phyloP scores from a whole-genome alignment of 139 green algal genomes.

The Pleodorina starrii region DNA sequence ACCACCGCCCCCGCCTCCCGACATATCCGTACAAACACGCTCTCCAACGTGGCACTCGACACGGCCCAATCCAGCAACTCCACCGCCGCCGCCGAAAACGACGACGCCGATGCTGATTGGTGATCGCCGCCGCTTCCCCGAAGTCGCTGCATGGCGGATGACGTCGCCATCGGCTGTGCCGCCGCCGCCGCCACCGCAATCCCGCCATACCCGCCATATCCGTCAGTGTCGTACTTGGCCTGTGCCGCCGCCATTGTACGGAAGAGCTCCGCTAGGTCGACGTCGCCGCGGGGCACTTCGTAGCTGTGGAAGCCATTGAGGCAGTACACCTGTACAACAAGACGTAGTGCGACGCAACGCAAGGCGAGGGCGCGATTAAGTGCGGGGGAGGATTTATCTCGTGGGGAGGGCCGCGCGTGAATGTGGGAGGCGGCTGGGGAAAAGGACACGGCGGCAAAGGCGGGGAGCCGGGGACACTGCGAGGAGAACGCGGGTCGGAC shows the following conservation, averaged over 20 bases:
- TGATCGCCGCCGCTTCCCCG: too few relatives aligned
- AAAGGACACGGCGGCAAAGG: too few relatives aligned
- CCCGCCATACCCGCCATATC: neutral
- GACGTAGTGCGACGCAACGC: too few relatives aligned
- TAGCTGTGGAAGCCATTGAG: slow-evolving; percentile 40
- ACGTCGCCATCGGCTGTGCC: neutral
- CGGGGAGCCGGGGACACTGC: too few relatives aligned
- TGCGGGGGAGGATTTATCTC: too few relatives aligned
- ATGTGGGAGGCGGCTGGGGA: too few relatives aligned
- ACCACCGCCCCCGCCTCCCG: slow-evolving; percentile 38
- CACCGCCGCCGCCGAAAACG: neutral
- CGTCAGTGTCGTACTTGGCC: neutral
- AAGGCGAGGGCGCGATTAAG: too few relatives aligned
- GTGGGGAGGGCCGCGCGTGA: too few relatives aligned
- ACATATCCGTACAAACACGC: slow-evolving; percentile 41
- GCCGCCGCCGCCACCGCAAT: neutral
- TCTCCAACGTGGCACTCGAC: slow-evolving; percentile 34
- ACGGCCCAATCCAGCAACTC: slow-evolving; percentile 44
- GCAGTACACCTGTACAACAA: slow-evolving; percentile 57
- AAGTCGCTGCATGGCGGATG: too few relatives aligned
- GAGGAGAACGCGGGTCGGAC: too few relatives aligned
- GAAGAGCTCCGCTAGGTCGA: slow-evolving; percentile 15
- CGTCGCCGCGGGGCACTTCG: neutral
- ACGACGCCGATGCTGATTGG: neutral
- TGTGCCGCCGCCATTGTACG: neutral